Evolutionary conservation across 257 asterid genomes (phyloP), one percentile per base, ranked within the genome.

Genomic region (Phtheirospermum japonicum): DNA sequence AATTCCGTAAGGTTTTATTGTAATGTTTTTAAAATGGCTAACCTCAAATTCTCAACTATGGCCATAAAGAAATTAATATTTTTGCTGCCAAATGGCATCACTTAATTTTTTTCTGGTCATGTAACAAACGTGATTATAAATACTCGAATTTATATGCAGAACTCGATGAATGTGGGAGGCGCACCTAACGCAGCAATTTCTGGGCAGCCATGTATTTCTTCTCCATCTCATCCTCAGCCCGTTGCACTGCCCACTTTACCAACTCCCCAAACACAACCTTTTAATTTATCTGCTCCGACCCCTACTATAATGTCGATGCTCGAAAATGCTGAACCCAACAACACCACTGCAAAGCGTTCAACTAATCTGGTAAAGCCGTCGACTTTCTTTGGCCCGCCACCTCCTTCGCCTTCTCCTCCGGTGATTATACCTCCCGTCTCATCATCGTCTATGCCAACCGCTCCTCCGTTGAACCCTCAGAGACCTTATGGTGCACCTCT

Each of bases 401-500:
- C 82, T 50, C 72, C 90, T 71, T 65, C 86, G 63, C 11, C 53
- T 14, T 74, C 98, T 19, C 65, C 94, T 62, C 86, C 82, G 9
- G 72, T 82, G 68, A 70, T 73, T 54, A 36, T 76, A 28, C 91
- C 90, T 48, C 86, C 97, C 3, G 70, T 85, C 67, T 73, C 94
- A 63, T 72, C 94, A 63, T 72, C 96, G 10, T 65, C 95, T 57
- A 50, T 81, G 62, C 90, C 94, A 34, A 83, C 93, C 69, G 95
- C 94, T 7, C 90, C 99, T 59, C 94, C 92, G 40, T 73, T 85
- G 49, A 81, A 79, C 71, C 76, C 88, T 70, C 95, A 79, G 66
- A 84, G 88, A 64, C 95, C 93, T 53, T 89, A 87, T 71, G 97
- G 96, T 67, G 76, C 94, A 53, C 97, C 99, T n/a, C 70, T 90